Evolutionary conservation across 2,329 filamentous ascomycete genomes (phyloP).

Genomic region (Raffaelea arxii): DNA sequence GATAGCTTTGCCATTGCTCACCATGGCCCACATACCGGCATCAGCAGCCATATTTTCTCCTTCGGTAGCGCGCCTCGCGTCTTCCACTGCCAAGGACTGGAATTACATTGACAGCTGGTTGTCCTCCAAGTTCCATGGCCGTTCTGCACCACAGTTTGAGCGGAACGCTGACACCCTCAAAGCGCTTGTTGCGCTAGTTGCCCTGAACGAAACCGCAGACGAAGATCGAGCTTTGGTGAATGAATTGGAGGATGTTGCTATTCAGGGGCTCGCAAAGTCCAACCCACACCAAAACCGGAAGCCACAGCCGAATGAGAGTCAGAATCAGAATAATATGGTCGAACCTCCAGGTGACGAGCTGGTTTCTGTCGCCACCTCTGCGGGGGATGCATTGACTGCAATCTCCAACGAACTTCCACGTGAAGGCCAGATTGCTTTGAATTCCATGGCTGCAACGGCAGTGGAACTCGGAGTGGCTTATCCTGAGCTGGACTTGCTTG

Average conservation of each 20-base stretch:
- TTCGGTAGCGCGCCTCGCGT: slow-evolving; percentile 61
- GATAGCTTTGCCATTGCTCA: too few relatives aligned
- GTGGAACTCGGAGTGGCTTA: slow-evolving; percentile 38
- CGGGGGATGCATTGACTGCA: too few relatives aligned
- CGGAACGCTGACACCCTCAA: slow-evolving; percentile 72
- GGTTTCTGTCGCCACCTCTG: too few relatives aligned
- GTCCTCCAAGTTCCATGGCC: slow-evolving; percentile 54
- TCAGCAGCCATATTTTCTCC: slow-evolving; percentile 56
- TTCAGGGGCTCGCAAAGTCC: slow-evolving; percentile 37
- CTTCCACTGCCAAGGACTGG: slow-evolving; percentile 84
- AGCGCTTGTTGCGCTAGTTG: slow-evolving; percentile 62
- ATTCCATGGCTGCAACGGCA: slow-evolving; percentile 45
- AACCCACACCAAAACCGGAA: not conserved
- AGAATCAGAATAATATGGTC: too few relatives aligned
- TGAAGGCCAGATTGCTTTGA: slow-evolving; percentile 46
- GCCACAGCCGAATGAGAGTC: not conserved
- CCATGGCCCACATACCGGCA: slow-evolving; percentile 28
- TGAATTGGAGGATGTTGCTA: slow-evolving; percentile 47
- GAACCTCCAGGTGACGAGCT: too few relatives aligned
- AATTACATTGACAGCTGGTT: slow-evolving; percentile 81
- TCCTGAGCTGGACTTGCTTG: slow-evolving; percentile 39
- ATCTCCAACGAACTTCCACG: slow-evolving; percentile 44
- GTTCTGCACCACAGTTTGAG: slow-evolving; percentile 64
- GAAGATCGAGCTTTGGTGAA: slow-evolving; percentile 54
- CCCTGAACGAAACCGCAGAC: slow-evolving; percentile 68